These are phyloP conservation scores for Madurella fahalii DNA, from an alignment of 2,329 filamentous ascomycete species.

Conservation along the genomic window DNA sequence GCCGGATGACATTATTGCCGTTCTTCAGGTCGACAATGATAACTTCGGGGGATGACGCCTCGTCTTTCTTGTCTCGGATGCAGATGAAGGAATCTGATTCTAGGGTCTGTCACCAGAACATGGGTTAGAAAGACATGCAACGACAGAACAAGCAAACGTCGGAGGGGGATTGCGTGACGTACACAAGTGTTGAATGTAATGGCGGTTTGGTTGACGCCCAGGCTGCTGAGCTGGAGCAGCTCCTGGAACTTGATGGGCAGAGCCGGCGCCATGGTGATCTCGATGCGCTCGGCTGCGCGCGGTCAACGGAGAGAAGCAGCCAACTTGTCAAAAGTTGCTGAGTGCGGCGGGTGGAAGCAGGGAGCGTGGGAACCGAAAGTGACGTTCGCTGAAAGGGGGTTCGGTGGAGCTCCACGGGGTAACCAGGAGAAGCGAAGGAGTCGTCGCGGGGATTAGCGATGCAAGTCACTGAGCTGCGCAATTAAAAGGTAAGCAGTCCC, in stretches of 20 bases:
- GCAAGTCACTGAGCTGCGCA: constrained; percentile 17
- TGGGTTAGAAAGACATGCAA: constrained; percentile 22
- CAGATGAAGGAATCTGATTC: constrained; percentile 97
- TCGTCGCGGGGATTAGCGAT: constrained; percentile 16
- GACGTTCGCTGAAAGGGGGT: constrained; percentile 22
- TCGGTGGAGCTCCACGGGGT: constrained; percentile 20
- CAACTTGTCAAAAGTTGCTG: constrained; percentile 29
- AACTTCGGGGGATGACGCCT: constrained; percentile 81
- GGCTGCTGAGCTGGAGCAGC: constrained; percentile 38
- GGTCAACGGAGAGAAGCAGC: constrained; percentile 23
- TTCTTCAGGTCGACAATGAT: constrained; percentile 98
- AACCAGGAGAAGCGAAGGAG: constrained; percentile 15
- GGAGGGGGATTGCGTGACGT: constrained; percentile 37
- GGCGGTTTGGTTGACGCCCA: constrained; percentile 36
- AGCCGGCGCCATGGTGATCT: constrained; percentile 33
- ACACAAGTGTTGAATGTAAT: constrained; percentile 89
- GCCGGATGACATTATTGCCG: constrained; percentile 88
- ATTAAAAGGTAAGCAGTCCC: constrained; percentile 15
- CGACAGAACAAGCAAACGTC: not conserved
- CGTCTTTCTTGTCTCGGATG: constrained; percentile 88
- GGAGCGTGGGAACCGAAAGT: constrained; percentile 8
- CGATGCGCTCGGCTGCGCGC: constrained; percentile 32
- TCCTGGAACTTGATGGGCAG: constrained; percentile 40
- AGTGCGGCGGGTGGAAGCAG: constrained; percentile 3
- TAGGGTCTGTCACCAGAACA: constrained; percentile 64